Evolutionary conservation across 2,329 filamentous ascomycete species (phyloP), one percentile per base, ranked within the genome.

Genomic region (Hypoxylon sp.): DNA sequence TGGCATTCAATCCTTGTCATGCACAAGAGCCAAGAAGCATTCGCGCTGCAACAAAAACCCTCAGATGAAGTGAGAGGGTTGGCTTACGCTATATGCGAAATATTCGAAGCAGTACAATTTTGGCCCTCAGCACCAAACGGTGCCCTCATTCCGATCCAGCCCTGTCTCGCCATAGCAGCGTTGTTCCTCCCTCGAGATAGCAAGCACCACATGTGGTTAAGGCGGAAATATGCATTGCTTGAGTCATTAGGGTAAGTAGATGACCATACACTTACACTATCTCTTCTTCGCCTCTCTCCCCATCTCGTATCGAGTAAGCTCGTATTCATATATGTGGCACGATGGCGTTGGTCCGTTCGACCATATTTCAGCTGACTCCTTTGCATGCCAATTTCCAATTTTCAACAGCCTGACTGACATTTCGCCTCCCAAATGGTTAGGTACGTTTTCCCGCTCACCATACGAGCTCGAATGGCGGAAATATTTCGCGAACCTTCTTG

Each of bases 1-100:
- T 93, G 93, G 84, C 90, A 93, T 77, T 91, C 91, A 6, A 88
- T 94, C 24, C 86, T 91, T 52, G 84, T 96, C 65, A 93, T 97
- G 91, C 94, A 94, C 80, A 89, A 90, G 71, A 90, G 91, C 73
- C 92, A 96, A 74, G 87, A 90, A 1, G 86, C 89, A 3, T 82
- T 87, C 54, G 84, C 86, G 1, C 80, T 88, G 55, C 84, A 85
- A 42, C 86, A 81, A 74, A 78, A 83, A 48, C 80, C 84, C 1
- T 82, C 82, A 44, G 73, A 84, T 11, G 88, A 92, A 58, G 75
- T 95, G 59, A 83, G 83, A 3, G 78, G 83, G 1, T 84, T 92
- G 63, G 91, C 93, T 0, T 87, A 91, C 71, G 86, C 87, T 59
- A 90, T 91, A 46, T 94, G 92, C 76, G 91, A 93, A 74, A 85